Evolutionary conservation across 129 eudicot genomes (phyloP).

Genomic region (Ambrosia trifida): DNA sequence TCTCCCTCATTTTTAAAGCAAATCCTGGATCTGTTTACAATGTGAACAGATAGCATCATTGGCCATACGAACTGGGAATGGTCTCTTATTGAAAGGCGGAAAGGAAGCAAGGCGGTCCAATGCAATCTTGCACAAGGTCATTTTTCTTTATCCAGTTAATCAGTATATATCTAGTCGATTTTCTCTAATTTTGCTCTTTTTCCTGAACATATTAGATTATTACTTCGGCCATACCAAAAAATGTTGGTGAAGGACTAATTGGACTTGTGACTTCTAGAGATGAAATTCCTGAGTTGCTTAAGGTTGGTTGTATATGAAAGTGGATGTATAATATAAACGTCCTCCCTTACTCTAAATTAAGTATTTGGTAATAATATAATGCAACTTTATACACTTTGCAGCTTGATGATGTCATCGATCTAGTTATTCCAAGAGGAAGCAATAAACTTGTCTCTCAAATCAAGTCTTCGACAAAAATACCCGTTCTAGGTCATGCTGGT

Average conservation of each 20-base stretch:
- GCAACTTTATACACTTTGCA: background rate
- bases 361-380: background rate
- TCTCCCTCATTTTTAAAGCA: background rate
- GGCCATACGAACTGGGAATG: conserved; percentile 94
- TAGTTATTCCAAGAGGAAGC: conserved; percentile 35
- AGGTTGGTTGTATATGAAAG: conserved; percentile 46
- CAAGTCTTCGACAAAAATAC: conserved; percentile 34
- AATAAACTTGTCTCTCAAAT: conserved; percentile 31
- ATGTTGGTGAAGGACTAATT: conserved; percentile 70
- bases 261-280: conserved; percentile 96
- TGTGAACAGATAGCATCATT: conserved; percentile 74
- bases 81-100: conserved; percentile 92
- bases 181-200: background rate
- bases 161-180: background rate
- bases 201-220: conserved; percentile 47
- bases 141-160: background rate
- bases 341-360: conserved; percentile 1
- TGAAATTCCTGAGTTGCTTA: conserved; percentile 90
- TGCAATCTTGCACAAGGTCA: conserved; percentile 88
- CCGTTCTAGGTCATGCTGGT: conserved; percentile 37
- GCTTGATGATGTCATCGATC: conserved; percentile 34
- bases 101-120: conserved; percentile 93
- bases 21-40: background rate
- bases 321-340: conserved; percentile 6
- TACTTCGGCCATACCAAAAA: conserved; percentile 79